These are phyloP conservation scores for Paxillus rubicundulus DNA, from an alignment of 768 basidiomycete genomes.

Conservation along the genomic window DNA sequence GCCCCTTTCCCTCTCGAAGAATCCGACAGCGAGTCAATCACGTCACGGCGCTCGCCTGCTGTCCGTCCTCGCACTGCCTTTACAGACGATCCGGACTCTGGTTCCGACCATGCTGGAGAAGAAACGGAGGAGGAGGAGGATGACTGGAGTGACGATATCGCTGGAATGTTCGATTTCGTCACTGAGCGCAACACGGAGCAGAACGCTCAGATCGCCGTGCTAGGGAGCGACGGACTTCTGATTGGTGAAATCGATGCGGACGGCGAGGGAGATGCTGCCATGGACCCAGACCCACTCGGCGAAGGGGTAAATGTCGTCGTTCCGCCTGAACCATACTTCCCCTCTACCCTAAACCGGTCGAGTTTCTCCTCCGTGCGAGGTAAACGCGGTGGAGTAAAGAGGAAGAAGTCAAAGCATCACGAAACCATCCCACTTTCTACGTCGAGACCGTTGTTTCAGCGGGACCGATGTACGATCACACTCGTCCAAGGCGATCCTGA, in stretches of 20 bases:
- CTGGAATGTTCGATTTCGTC: slow-evolving; percentile 63
- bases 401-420: slow-evolving; percentile 59
- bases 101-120: slow-evolving; percentile 52
- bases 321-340: slow-evolving; percentile 81
- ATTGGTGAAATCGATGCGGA: slow-evolving; percentile 37
- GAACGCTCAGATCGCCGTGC: slow-evolving; percentile 56
- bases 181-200: slow-evolving; percentile 88
- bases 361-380: slow-evolving; percentile 35
- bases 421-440: slow-evolving; percentile 67
- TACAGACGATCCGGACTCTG: slow-evolving; percentile 58
- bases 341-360: slow-evolving; percentile 62
- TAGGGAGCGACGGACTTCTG: slow-evolving; percentile 13
- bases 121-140: slow-evolving; percentile 57
- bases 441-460: slow-evolving; percentile 79
- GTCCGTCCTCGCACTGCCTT: slow-evolving; percentile 62
- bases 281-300: slow-evolving; percentile 80
- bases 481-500: slow-evolving; percentile 83
- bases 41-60: slow-evolving; percentile 35
- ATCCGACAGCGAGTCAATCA: slow-evolving; percentile 46
- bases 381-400: slow-evolving; percentile 40
- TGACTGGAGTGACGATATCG: slow-evolving; percentile 57
- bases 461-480: slow-evolving; percentile 89
- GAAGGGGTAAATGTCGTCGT: slow-evolving; percentile 91
- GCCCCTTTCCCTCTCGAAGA: slow-evolving; percentile 56
- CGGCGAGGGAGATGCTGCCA: slow-evolving; percentile 49